Evolutionary conservation across 208 protist species (phyloP), one percentile per base, ranked within the genome.

Genomic region (Angomonas ambiguus): DNA sequence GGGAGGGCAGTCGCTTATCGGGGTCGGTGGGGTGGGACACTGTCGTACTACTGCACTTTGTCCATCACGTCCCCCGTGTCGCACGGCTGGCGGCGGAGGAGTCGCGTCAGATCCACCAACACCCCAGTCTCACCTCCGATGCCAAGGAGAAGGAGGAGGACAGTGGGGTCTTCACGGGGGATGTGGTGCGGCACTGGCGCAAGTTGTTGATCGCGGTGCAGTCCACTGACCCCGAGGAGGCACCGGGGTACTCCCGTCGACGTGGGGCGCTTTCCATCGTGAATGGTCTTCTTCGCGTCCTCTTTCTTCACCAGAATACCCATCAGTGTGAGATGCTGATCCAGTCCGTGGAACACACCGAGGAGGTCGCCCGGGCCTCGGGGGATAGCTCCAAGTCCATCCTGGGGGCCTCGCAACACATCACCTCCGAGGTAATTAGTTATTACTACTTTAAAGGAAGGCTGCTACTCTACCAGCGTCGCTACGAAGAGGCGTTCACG

Each of bases 11-110:
- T 55, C 80, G 64, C 53, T 88, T 79, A 5, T 62, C 78, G n/a
- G 85, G 83, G 61, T 89, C 85, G 1, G 82, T 91, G n/a, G 88
- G 88, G 18, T 94, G 88, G 85, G 88, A 94, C 69, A 94, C 88
- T 3, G 69, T 92, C 10, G 70, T 92, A 64, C 70, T 94, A 38
- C 72, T 94, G 0, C 79, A 91, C 67, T 81, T 94, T 67, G 84
- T 91, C 0, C 85, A 92, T 53, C 74, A 73, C 71, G 87, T 94
- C 45, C 85, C 83, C 10, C 77, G 82, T n/a, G 70, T 82, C 1
- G 80, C 85, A 2, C 82, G 80, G 6, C 66, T 78, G 8, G 88
- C 85, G 1, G 22, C 11, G 49, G 49, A 16, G n/a, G 49, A 56
- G 49, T 11, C 49, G 49, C n/a, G 8, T 5, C n/a, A 11, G n/a